Evolutionary conservation across 768 basidiomycete genomes (phyloP).

Genomic region (Lanmaoa rubissima): DNA sequence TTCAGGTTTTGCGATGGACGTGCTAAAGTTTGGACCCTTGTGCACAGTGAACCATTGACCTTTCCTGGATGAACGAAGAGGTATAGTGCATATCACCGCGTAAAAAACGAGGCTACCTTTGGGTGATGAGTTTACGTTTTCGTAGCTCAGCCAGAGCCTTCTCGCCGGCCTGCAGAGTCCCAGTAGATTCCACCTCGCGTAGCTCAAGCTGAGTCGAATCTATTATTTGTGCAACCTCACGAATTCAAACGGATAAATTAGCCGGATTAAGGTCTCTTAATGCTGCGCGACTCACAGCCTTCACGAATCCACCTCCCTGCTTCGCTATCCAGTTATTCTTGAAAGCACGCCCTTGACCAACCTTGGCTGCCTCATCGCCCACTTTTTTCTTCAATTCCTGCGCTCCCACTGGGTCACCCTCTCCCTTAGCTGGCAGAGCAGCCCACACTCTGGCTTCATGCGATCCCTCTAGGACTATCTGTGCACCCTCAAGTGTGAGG

Average conservation of each 20-base stretch:
- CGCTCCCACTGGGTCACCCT: constrained; percentile 62
- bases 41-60: constrained; percentile 90
- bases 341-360: constrained; percentile 95
- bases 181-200: constrained; percentile 67
- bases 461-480: constrained; percentile 79
- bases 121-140: constrained; percentile 85
- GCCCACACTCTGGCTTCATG: constrained; percentile 96
- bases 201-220: constrained; percentile 79
- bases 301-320: constrained; percentile 83
- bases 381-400: constrained; percentile 70
- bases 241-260: constrained; percentile 3
- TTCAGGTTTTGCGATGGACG: constrained; percentile 88
- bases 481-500: constrained; percentile 79
- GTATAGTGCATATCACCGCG: constrained; percentile 3
- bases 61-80: constrained; percentile 55
- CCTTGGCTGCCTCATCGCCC: constrained; percentile 86
- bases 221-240: constrained; percentile 60
- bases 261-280: neutral
- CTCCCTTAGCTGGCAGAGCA: constrained; percentile 69
- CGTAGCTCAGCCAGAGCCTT: constrained; percentile 82
- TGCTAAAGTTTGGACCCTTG: constrained; percentile 86
- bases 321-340: constrained; percentile 97
- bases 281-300: constrained; percentile 56
- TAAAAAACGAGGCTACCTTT: constrained; percentile 52
- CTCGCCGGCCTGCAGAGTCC: constrained; percentile 72